Percentiles rank a stretch among this genome's conserved stretches.
phyloP scores from a whole-genome alignment of 495 filamentous ascomycete species.

The Echria macrotheca region DNA sequence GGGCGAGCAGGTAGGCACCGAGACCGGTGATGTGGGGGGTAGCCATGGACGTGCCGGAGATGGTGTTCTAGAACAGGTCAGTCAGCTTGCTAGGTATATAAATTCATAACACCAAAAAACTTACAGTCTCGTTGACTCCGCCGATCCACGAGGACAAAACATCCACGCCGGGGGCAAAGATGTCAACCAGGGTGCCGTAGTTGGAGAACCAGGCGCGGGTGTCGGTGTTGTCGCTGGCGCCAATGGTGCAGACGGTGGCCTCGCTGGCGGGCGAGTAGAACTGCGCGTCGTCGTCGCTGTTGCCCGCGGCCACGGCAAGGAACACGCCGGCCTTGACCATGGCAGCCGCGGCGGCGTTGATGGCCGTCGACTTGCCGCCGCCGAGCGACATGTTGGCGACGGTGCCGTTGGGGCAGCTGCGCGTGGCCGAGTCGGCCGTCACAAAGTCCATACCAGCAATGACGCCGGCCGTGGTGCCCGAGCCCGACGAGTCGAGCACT shows the following conservation, averaged over 20 bases:
- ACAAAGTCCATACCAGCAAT: conserved; percentile 45
- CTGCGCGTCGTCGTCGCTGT: conserved; percentile 37
- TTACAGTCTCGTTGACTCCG: conserved; percentile 38
- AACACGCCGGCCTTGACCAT: conserved; percentile 46
- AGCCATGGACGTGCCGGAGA: conserved; percentile 64
- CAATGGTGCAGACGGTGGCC: conserved; percentile 53
- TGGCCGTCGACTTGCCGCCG: conserved; percentile 43
- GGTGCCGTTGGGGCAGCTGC: conserved; percentile 30
- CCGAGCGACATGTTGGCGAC: conserved; percentile 50
- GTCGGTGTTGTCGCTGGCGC: conserved; percentile 44
- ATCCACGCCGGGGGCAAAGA: conserved; percentile 55
- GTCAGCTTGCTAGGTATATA: not conserved
- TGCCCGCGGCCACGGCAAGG: conserved; percentile 50
- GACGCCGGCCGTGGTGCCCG: conserved; percentile 36
- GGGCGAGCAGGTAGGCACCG: conserved; percentile 51
- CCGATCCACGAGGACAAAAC: conserved; percentile 54
- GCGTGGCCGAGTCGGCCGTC: conserved; percentile 26
- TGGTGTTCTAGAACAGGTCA: conserved; percentile 38
- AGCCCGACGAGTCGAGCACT: conserved; percentile 49
- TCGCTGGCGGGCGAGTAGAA: conserved; percentile 51
- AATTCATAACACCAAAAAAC: conserved; percentile 12
- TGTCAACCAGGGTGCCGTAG: conserved; percentile 53
- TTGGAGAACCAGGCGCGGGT: conserved; percentile 55
- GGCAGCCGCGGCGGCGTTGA: conserved; percentile 47
- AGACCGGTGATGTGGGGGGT: conserved; percentile 58